These are phyloP conservation scores for Didymella keratinophila DNA, from an alignment of 2,329 filamentous ascomycete genomes.

Conservation along the genomic window DNA sequence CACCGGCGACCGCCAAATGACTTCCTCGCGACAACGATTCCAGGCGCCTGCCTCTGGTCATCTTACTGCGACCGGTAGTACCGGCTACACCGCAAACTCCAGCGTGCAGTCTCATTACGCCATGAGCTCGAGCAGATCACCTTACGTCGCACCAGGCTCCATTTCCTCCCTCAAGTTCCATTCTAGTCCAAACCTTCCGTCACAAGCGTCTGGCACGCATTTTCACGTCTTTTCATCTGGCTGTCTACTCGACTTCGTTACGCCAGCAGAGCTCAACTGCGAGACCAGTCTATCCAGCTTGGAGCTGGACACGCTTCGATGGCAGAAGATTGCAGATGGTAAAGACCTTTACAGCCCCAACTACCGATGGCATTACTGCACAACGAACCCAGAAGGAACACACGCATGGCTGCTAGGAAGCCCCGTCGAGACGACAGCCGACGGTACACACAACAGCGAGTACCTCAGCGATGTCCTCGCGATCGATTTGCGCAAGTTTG, in stretches of 20 bases:
- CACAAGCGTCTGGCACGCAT: slow-evolving; percentile 88
- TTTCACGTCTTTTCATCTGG: slow-evolving; percentile 96
- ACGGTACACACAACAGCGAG: slow-evolving; percentile 79
- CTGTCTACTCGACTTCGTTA: slow-evolving; percentile 91
- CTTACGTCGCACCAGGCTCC: slow-evolving; percentile 73
- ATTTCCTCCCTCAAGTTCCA: slow-evolving; percentile 92
- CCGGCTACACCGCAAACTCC: slow-evolving; percentile 76
- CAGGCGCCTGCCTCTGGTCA: slow-evolving; percentile 41
- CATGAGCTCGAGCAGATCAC: slow-evolving; percentile 54
- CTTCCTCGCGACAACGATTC: slow-evolving; percentile 44
- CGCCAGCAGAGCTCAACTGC: slow-evolving; percentile 86
- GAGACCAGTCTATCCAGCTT: slow-evolving; percentile 92
- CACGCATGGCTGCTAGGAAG: slow-evolving; percentile 98
- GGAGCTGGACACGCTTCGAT: slow-evolving; percentile 84
- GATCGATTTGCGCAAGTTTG: slow-evolving; percentile 90
- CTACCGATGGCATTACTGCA: slow-evolving; percentile 99
- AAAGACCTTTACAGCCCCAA: slow-evolving; percentile 89
- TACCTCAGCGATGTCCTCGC: slow-evolving; percentile 94
- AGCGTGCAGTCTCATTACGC: slow-evolving; percentile 65
- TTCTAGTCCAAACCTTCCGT: slow-evolving; percentile 83
- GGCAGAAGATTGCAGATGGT: slow-evolving; percentile 94
- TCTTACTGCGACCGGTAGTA: slow-evolving; percentile 50
- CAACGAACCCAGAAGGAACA: slow-evolving; percentile 91
- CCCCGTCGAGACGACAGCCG: slow-evolving; percentile 73
- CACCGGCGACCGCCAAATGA: slow-evolving; percentile 54